A percentile compares a stretch with the other conserved stretches of the same genome.
These are phyloP conservation scores for Dalbergia cultrata DNA, from an alignment of 306 rosid genomes.

Conservation along the genomic window DNA sequence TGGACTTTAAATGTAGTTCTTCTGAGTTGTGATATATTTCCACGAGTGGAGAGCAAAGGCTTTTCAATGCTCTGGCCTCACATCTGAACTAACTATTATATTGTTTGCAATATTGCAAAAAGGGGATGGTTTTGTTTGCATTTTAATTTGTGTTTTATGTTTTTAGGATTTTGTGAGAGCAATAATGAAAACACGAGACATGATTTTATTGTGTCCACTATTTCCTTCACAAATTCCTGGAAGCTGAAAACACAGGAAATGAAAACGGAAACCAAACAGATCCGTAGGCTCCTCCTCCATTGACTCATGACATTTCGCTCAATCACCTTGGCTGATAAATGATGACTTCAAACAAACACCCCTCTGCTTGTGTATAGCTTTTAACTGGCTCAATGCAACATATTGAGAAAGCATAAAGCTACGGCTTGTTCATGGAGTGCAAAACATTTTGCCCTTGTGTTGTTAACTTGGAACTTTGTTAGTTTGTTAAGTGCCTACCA, in stretches of 20 bases:
- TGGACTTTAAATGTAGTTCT: conserved; percentile 35
- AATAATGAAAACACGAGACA: no score
- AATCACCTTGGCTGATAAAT: neutral
- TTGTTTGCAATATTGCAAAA: conserved; percentile 2
- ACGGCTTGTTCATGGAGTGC: conserved; percentile 15
- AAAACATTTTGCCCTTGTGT: neutral
- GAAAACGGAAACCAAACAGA: no score
- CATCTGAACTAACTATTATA: conserved; percentile 22
- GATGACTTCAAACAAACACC: no score
- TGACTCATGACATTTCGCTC: neutral
- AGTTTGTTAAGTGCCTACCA: conserved; percentile 27
- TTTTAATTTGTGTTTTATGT: neutral
- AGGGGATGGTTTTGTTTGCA: no score
- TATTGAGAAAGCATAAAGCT: neutral
- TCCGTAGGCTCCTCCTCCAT: conserved; percentile 1
- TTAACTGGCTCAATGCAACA: conserved; percentile 23
- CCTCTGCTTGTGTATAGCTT: conserved; percentile 2
- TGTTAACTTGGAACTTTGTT: conserved; percentile 20
- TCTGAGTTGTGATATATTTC: conserved; percentile 4
- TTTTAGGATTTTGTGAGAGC: no score
- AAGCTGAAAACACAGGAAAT: no score
- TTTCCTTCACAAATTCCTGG: no score
- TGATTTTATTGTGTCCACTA: no score
- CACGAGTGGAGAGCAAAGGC: neutral
- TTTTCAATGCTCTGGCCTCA: conserved; percentile 14